Conservation (phyloP, 1,284 basidiomycete species). For the Papiliotrema terrestris region DNA sequence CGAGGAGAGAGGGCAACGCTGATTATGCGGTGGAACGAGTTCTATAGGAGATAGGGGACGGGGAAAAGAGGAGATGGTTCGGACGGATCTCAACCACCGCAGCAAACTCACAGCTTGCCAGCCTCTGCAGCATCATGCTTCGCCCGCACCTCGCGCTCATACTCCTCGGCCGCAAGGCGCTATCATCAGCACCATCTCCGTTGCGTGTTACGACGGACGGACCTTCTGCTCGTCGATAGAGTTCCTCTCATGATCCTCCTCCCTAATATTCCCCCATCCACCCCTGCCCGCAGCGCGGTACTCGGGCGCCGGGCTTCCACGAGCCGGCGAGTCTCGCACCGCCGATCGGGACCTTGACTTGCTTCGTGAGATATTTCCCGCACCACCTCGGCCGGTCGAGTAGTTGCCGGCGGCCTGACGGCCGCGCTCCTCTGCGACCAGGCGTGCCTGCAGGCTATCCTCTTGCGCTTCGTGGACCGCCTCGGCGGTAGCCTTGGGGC, state of each 20-base stretch:
- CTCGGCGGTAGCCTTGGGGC: constrained; percentile 15
- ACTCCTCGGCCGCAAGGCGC: constrained; percentile 22
- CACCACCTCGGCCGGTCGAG: constrained; percentile 48
- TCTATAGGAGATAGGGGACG: too few relatives aligned
- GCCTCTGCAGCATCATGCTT: constrained; percentile 36
- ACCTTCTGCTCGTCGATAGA: constrained; percentile 32
- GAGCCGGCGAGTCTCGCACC: constrained; percentile 5
- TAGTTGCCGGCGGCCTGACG: constrained; percentile 37
- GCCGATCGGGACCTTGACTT: constrained; percentile 29
- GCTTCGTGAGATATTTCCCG: constrained; percentile 38
- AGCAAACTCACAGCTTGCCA: constrained; percentile 28
- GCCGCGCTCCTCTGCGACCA: constrained; percentile 44
- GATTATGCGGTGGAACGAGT: too few relatives aligned
- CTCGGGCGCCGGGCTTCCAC: background rate
- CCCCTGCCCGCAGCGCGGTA: constrained; percentile 34
- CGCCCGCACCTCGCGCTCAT: constrained; percentile 35
- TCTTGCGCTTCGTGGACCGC: constrained; percentile 35
- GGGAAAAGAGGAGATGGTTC: background rate
- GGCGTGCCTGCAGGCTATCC: constrained; percentile 39
- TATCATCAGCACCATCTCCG: background rate
- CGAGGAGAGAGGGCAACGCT: too few relatives aligned
- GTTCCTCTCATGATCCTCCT: constrained; percentile 22
- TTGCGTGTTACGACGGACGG: background rate
- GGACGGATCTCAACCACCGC: too few relatives aligned
- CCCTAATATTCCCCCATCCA: constrained; percentile 46